Evolutionary conservation across 768 basidiomycete genomes (phyloP).

Genomic region (Russula vinacea): DNA sequence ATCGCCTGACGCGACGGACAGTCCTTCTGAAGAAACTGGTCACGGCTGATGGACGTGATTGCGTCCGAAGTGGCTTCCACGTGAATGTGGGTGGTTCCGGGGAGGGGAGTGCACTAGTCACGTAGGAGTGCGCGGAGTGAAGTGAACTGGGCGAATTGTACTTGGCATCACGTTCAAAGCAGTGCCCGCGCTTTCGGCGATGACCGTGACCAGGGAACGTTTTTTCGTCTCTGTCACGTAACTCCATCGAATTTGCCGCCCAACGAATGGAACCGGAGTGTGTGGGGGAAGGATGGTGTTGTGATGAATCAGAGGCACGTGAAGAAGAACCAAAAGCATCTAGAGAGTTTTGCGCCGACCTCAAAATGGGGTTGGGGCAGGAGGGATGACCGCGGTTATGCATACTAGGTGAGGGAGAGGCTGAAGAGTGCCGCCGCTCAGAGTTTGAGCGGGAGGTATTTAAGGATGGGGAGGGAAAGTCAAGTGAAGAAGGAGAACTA

Average conservation of each 20-base stretch:
- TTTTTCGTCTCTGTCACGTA: no score
- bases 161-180: no score
- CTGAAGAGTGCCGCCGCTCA: no score
- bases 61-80: no score
- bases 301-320: slow-evolving; percentile 36
- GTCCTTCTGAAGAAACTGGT: slow-evolving; percentile 28
- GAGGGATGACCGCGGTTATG: slow-evolving; percentile 8
- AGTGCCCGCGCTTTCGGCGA: no score
- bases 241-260: slow-evolving; percentile 44
- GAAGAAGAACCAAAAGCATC: slow-evolving; percentile 35
- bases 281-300: slow-evolving; percentile 71
- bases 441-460: not conserved
- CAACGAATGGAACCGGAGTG: slow-evolving; percentile 66
- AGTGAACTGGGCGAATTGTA: no score
- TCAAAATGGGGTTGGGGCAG: slow-evolving; percentile 21
- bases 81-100: no score
- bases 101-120: no score
- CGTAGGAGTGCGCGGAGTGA: no score
- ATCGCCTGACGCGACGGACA: slow-evolving; percentile 10
- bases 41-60: slow-evolving; percentile 31
- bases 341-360: slow-evolving; percentile 33
- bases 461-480: not conserved
- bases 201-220: no score
- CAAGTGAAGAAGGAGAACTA: not conserved
- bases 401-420: no score